Evolutionary conservation across 2,329 filamentous ascomycete species (phyloP).

Genomic region (Pyricularia sp.): DNA sequence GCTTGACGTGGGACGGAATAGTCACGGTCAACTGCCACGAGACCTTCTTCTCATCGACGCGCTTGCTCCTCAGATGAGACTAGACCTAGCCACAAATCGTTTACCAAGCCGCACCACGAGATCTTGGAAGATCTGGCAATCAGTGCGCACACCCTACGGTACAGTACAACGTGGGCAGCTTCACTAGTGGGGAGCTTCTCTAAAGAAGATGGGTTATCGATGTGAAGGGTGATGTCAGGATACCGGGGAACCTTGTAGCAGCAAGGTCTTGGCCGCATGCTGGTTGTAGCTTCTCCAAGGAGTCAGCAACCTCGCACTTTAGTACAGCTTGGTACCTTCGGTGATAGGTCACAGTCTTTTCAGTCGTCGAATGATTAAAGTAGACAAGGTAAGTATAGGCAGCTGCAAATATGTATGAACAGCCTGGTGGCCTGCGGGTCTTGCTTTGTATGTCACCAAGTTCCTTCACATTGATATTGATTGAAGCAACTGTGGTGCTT

Average conservation of each 20-base stretch:
- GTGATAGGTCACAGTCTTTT: too few species aligned
- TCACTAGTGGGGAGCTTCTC: neutral
- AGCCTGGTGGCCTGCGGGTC: neutral
- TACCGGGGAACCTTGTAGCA: neutral
- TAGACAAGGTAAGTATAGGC: neutral
- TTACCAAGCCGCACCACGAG: neutral
- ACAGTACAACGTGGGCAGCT: neutral
- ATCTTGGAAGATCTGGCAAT: neutral
- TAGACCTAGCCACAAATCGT: neutral
- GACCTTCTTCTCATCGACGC: neutral
- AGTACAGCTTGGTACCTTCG: neutral
- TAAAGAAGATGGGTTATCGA: neutral
- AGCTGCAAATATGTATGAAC: neutral
- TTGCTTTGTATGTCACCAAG: neutral
- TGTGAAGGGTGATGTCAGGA: neutral
- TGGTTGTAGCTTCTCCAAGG: neutral
- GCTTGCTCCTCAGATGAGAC: neutral
- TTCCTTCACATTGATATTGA: neutral
- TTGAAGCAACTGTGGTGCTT: neutral
- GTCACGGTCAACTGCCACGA: neutral
- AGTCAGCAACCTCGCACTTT: neutral
- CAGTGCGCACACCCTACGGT: neutral
- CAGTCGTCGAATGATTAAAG: too few species aligned
- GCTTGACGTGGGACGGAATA: neutral
- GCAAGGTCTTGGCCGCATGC: neutral